These are phyloP conservation scores for Cornus florida DNA, from an alignment of 148 eudicot genomes.

Conservation along the genomic window DNA sequence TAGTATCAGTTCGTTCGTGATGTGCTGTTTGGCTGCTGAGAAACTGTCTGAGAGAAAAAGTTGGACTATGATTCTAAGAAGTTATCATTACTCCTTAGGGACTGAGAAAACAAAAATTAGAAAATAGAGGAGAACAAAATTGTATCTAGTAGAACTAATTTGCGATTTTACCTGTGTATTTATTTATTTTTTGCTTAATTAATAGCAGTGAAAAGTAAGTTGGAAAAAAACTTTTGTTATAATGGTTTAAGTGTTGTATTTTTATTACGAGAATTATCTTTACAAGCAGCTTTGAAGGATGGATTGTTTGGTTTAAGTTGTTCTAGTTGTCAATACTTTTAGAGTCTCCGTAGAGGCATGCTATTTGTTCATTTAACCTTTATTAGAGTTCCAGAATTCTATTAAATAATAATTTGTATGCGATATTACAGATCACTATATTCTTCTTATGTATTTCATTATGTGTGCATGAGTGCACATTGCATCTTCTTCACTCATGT, in stretches of 20 bases:
- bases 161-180: background rate
- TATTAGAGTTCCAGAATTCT: background rate
- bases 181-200: background rate
- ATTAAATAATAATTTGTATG: background rate
- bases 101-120: background rate
- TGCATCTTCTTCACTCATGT: background rate
- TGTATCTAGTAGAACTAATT: background rate
- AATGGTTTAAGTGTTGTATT: background rate
- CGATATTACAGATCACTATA: background rate
- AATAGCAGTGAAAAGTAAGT: background rate
- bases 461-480: background rate
- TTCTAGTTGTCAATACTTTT: background rate
- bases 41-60: background rate
- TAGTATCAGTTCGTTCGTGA: background rate
- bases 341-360: background rate
- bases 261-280: background rate
- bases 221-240: background rate
- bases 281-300: background rate
- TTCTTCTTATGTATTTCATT: background rate
- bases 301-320: background rate
- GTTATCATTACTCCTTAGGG: background rate
- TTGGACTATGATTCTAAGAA: too few relatives aligned
- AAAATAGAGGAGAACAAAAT: background rate
- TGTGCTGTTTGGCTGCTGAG: background rate
- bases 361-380: background rate